phyloP scores from a whole-genome alignment of 1,284 basidiomycete genomes.

The Trametes versicolor region DNA sequence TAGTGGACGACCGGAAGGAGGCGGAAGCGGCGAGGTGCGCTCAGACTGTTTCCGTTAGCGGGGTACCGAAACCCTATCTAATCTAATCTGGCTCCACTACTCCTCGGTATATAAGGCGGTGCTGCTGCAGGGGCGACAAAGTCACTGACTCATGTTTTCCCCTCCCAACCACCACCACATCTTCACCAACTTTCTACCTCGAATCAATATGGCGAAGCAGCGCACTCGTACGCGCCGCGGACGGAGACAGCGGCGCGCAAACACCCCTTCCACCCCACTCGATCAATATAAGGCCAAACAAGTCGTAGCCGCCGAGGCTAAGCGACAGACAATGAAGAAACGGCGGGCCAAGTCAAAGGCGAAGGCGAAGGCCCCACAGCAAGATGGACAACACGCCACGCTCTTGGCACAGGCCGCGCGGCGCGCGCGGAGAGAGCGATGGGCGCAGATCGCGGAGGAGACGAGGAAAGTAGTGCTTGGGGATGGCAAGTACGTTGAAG shows the following conservation, averaged over 20 bases:
- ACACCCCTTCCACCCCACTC: slow-evolving; percentile 32
- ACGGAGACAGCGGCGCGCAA: slow-evolving; percentile 25
- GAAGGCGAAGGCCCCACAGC: slow-evolving; percentile 15
- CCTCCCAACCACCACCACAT: slow-evolving; percentile 22
- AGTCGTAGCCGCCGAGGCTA: slow-evolving; percentile 24
- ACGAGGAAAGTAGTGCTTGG: slow-evolving; percentile 54
- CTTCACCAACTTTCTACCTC: slow-evolving; percentile 6
- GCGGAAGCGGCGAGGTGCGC: neutral
- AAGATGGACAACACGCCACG: neutral
- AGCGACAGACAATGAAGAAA: slow-evolving; percentile 34
- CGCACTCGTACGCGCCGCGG: slow-evolving; percentile 19
- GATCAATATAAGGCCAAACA: slow-evolving; percentile 26
- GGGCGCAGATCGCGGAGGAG: slow-evolving; percentile 49
- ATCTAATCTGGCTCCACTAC: slow-evolving; percentile 6
- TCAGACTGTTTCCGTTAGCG: neutral
- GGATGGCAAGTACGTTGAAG: slow-evolving; percentile 57
- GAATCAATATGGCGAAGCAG: slow-evolving; percentile 31
- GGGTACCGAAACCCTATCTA: slow-evolving; percentile 9
- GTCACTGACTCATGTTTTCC: slow-evolving; percentile 22
- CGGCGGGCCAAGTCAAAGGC: slow-evolving; percentile 19
- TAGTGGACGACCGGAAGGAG: slow-evolving; percentile 4
- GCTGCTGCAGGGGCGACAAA: neutral
- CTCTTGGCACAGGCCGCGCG: slow-evolving; percentile 25
- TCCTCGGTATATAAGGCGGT: slow-evolving; percentile 18
- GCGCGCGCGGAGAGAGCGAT: slow-evolving; percentile 39